Evolutionary conservation across 805 yeast species (phyloP), one percentile per base, ranked within the genome.

Genomic region (Candida suzukii): DNA sequence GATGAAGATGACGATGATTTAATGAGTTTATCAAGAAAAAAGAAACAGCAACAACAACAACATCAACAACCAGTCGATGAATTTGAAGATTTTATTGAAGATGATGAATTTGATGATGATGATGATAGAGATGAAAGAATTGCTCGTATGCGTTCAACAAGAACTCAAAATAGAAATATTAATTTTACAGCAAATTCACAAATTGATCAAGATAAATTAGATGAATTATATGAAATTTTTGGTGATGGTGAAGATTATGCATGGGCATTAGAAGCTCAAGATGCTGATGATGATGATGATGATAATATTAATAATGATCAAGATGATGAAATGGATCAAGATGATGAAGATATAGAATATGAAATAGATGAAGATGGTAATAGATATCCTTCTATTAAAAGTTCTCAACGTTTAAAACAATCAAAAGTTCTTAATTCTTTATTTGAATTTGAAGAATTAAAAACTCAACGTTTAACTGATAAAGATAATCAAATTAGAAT

Each of bases 171-270:
- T 38, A 54, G 54, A 37, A 61, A 58, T 32, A 49, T 50, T 13
- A 54, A 57, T 31, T 56, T 58, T 36, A 46, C 61, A 13, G 54
- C 56, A 40, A 52, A 53, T 38, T 56, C 67, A 46, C 73, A 86
- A 54, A 66, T 84, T 34, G 96, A 93, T 52, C 82, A 93, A 41
- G 98, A 93, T 53, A 86, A 87, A 58, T 76, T 91, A 48, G 93
- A 88, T 55, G 97, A 91, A 61, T 76, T 93, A 57, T 88, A 80
- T 55, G 99, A 93, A 59, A 87, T 93, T 13, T 93, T 93, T 58
- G 99, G 99, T 49, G 95, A 88, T 60, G 99, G 99, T 39, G 88
- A 81, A 48, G 97, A 91, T 56, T 93, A 93, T 62, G 96, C 87
- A 43, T 93, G 99, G 98, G 99, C 99, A 12, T 69, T 93, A 41